These are phyloP conservation scores for Russula brevipes DNA, from an alignment of 768 basidiomycete species.

Conservation along the genomic window DNA sequence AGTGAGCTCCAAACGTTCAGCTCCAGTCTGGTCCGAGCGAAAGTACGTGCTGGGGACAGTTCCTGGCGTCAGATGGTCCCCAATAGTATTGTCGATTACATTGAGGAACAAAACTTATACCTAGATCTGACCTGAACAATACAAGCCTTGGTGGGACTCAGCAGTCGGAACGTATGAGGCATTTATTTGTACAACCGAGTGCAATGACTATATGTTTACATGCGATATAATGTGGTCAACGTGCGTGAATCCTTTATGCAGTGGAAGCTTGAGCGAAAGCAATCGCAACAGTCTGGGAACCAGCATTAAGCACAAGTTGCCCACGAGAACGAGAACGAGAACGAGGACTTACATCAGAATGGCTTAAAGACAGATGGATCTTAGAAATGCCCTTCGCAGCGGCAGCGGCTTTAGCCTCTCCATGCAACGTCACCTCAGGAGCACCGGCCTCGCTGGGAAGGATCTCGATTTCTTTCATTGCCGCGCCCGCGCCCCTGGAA, in stretches of 20 bases:
- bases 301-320: conserved; percentile 25
- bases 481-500: conserved; percentile 87
- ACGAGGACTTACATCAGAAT: conserved; percentile 75
- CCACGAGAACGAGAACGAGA: neutral
- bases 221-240: neutral
- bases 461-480: conserved; percentile 98
- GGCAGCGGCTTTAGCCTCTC: conserved; percentile 74
- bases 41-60: conserved; percentile 34
- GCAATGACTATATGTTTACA: conserved; percentile 7
- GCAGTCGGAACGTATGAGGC: neutral
- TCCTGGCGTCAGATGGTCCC: conserved; percentile 49
- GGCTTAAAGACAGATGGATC: conserved; percentile 82
- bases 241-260: conserved; percentile 25
- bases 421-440: conserved; percentile 71
- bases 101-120: conserved; percentile 47
- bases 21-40: conserved; percentile 60
- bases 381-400: conserved; percentile 63
- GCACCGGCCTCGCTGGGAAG: conserved; percentile 72
- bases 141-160: too few species aligned
- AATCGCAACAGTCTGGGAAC: conserved; percentile 67
- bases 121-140: neutral
- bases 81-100: conserved; percentile 45
- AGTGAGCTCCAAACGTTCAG: conserved; percentile 54
- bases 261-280: conserved; percentile 76
- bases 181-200: neutral